Conservation (phyloP, 768 basidiomycete species). For the Pulveroboletus sp. region DNA sequence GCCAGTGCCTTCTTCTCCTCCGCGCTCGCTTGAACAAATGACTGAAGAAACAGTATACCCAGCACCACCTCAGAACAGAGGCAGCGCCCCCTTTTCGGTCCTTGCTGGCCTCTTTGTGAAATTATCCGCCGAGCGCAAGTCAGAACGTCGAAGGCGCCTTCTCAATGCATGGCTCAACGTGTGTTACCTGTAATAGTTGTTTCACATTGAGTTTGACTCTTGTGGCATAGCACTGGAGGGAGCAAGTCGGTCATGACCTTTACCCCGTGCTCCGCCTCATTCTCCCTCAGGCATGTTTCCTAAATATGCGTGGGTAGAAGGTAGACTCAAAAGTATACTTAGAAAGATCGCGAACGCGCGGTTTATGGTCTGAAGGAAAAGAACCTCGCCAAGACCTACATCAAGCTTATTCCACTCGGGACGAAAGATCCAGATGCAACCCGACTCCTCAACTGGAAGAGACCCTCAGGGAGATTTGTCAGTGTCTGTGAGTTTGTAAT, state of each 20-base stretch:
- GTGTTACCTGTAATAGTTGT: constrained; percentile 26
- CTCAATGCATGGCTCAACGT: constrained; percentile 81
- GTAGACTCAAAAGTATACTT: constrained; percentile 6
- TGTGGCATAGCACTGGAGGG: constrained; percentile 69
- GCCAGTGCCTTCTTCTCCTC: constrained; percentile 58
- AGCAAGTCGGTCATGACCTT: constrained; percentile 79
- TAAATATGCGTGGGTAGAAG: background rate
- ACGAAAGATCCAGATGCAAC: constrained; percentile 76
- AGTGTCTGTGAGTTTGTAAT: constrained; percentile 19
- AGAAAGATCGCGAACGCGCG: constrained; percentile 93
- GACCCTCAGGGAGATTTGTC: constrained; percentile 65
- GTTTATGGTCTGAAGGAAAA: constrained; percentile 95
- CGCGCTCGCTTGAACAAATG: constrained; percentile 37
- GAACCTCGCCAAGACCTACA: constrained; percentile 88
- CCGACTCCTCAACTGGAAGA: constrained; percentile 87
- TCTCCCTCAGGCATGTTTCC: constrained; percentile 69
- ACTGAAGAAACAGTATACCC: constrained; percentile 37
- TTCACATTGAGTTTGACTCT: constrained; percentile 6
- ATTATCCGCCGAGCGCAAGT: constrained; percentile 66
- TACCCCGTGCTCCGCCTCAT: constrained; percentile 87
- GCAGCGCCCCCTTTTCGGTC: constrained; percentile 65
- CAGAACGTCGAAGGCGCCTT: constrained; percentile 64
- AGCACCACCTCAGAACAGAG: constrained; percentile 58
- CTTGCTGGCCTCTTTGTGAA: constrained; percentile 71
- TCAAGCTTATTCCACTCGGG: constrained; percentile 82